Evolutionary conservation across 768 basidiomycete genomes (phyloP).

Genomic region (Phlebiopsis flavidoalba): DNA sequence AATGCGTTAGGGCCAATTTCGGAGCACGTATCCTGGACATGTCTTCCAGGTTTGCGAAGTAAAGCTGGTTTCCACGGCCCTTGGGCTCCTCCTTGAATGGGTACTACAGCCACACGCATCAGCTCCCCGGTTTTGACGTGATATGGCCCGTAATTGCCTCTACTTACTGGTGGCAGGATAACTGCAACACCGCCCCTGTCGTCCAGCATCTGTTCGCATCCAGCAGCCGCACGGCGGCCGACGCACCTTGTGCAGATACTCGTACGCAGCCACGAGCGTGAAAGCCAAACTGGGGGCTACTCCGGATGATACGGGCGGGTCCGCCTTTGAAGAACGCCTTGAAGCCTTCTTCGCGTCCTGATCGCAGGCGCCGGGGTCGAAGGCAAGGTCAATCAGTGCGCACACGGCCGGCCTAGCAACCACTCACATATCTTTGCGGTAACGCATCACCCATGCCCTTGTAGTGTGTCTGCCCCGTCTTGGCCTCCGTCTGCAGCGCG

Average conservation of each 20-base stretch:
- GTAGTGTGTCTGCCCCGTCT: slow-evolving; percentile 88
- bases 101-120: slow-evolving; percentile 45
- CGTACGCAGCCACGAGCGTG: slow-evolving; percentile 79
- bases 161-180: slow-evolving; percentile 29
- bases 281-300: slow-evolving; percentile 95
- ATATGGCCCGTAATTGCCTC: background rate
- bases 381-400: slow-evolving; percentile 4
- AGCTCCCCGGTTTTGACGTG: background rate
- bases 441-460: slow-evolving; percentile 89
- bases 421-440: slow-evolving; percentile 78
- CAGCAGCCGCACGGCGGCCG: slow-evolving; percentile 9
- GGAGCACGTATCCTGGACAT: slow-evolving; percentile 84
- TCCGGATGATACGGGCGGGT: slow-evolving; percentile 79
- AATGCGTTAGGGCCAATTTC: slow-evolving; percentile 94
- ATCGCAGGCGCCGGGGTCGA: slow-evolving; percentile 3
- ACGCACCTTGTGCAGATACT: slow-evolving; percentile 61
- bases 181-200: slow-evolving; percentile 16
- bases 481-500: slow-evolving; percentile 89
- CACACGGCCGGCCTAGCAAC: background rate
- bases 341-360: slow-evolving; percentile 88
- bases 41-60: slow-evolving; percentile 73
- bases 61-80: slow-evolving; percentile 63
- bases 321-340: slow-evolving; percentile 90
- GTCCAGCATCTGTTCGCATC: background rate
- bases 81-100: slow-evolving; percentile 72